A percentile compares a stretch with the other conserved stretches of the same genome.
These are phyloP conservation scores for Naganishia albida DNA, from an alignment of 1,284 basidiomycete species.

Conservation along the genomic window DNA sequence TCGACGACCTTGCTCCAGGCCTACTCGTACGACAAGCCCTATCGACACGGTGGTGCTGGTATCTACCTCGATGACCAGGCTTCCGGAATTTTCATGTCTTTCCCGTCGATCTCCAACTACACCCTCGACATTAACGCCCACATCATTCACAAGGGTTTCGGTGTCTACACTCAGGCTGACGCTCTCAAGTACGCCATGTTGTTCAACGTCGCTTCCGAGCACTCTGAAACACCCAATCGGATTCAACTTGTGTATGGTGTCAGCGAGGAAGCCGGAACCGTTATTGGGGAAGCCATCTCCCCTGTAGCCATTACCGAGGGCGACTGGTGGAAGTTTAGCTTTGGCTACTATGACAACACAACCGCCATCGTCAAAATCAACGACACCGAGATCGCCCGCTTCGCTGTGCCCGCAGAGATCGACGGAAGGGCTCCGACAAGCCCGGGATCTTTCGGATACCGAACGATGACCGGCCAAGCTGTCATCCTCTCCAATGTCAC, in stretches of 20 bases:
- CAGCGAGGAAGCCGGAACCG: conserved; percentile 6
- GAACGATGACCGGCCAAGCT: conserved; percentile 8
- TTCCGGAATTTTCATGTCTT: conserved; percentile 13
- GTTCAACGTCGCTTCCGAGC: conserved; percentile 9
- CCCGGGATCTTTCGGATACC: conserved; percentile 9
- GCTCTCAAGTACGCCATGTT: conserved; percentile 9
- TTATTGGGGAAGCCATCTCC: conserved; percentile 8
- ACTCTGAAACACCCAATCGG: conserved; percentile 10
- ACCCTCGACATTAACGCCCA: conserved; percentile 13
- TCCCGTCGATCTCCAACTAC: conserved; percentile 17
- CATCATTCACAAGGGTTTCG: conserved; percentile 20
- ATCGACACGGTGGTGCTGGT: conserved; percentile 5
- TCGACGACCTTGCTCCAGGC: conserved; percentile 10
- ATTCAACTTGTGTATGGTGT: conserved; percentile 17
- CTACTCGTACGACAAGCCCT: conserved; percentile 14
- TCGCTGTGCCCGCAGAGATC: conserved; percentile 8
- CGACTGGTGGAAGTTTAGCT: conserved; percentile 22
- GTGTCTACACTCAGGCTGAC: conserved; percentile 12
- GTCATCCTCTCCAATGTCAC: conserved; percentile 18
- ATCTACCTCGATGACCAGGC: conserved; percentile 16
- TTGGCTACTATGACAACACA: conserved; percentile 10
- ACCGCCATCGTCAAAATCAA: conserved; percentile 11
- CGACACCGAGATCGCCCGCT: conserved; percentile 12
- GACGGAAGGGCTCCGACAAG: conserved; percentile 4
- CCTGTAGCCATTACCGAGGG: conserved; percentile 10